A percentile compares a stretch with the other conserved stretches of the same genome.
These are phyloP conservation scores for Phytopythium oedochilum DNA, from an alignment of 352 stramenopile genomes.

Conservation along the genomic window DNA sequence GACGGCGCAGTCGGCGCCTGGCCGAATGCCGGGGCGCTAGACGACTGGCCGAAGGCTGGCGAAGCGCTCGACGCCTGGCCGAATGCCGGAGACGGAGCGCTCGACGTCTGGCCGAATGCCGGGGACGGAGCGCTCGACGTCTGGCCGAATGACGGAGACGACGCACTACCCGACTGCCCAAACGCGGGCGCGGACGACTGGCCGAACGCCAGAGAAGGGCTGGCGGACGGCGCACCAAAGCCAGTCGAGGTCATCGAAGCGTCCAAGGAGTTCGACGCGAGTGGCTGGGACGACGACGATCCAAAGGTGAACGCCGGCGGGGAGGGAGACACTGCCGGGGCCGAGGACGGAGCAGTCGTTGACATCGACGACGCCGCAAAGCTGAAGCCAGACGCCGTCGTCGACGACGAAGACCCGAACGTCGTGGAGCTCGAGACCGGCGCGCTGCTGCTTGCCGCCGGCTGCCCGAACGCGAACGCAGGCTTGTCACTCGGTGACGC, in stretches of 20 bases:
- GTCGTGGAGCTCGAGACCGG: not conserved
- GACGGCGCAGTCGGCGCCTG: constrained; percentile 3
- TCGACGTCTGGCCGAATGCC: not conserved
- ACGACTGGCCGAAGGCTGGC: not conserved
- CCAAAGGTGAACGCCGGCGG: constrained; percentile 38
- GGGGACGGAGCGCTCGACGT: constrained; percentile 6
- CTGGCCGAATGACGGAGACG: not conserved
- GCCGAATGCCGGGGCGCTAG: not conserved
- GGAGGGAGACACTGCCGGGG: constrained; percentile 5
- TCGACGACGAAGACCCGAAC: constrained; percentile 7
- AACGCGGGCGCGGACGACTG: constrained; percentile 2
- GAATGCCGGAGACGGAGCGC: constrained; percentile 16
- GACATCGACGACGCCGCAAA: constrained; percentile 11
- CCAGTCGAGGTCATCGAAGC: constrained; percentile 10
- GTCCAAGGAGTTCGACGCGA: constrained; percentile 16
- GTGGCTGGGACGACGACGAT: constrained; percentile 14
- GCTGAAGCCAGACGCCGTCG: constrained; percentile 16
- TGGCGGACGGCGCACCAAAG: not conserved
- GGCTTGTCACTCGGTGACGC: constrained; percentile 4
- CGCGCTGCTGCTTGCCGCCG: not conserved
- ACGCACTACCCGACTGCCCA: not conserved
- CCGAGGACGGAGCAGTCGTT: constrained; percentile 6
- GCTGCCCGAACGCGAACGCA: constrained; percentile 5
- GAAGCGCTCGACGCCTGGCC: not conserved
- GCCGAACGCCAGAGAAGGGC: constrained; percentile 19